phyloP scores from a whole-genome alignment of 169 alveolate genomes.

The Eimeria maxima region DNA sequence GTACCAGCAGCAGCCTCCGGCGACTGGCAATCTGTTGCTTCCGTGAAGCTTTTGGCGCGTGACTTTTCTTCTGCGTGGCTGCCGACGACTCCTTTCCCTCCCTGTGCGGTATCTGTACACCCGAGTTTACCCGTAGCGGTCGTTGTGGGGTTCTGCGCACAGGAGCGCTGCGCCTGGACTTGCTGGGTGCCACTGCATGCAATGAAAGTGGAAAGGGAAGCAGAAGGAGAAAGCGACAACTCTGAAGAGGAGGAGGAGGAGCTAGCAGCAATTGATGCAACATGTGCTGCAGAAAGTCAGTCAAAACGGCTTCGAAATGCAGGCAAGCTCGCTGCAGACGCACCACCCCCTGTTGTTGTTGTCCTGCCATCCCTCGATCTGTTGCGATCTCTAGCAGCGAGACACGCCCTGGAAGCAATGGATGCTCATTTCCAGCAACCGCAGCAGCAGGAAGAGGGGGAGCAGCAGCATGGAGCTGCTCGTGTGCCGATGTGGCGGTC shows the following conservation, averaged over 20 bases:
- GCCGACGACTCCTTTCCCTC: slow-evolving; percentile 52
- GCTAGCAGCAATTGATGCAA: background rate
- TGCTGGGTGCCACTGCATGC: slow-evolving; percentile 57
- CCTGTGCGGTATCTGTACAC: slow-evolving; percentile 60
- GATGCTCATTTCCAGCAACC: slow-evolving; percentile 62
- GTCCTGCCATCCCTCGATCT: slow-evolving; percentile 56
- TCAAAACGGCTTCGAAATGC: background rate
- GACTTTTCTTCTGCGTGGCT: slow-evolving; percentile 56
- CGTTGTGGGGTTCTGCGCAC: slow-evolving; percentile 28
- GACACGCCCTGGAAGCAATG: slow-evolving; percentile 50
- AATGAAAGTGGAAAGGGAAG: slow-evolving; percentile 18
- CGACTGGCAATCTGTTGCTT: background rate
- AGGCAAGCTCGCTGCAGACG: background rate
- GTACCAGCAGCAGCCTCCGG: slow-evolving; percentile 9
- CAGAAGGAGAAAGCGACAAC: background rate
- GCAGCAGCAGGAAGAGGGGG: slow-evolving; percentile 34
- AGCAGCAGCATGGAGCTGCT: background rate
- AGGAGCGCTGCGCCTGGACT: slow-evolving; percentile 27
- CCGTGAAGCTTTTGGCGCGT: slow-evolving; percentile 32
- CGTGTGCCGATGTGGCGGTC: background rate
- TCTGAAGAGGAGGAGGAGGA: background rate
- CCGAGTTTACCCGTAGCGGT: slow-evolving; percentile 46
- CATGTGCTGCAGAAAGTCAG: background rate
- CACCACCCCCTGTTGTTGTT: slow-evolving; percentile 14
- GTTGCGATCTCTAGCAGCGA: slow-evolving; percentile 51